phyloP scores from a whole-genome alignment of 176 grass and related monocot genomes.

The Oryza glaberrima region DNA sequence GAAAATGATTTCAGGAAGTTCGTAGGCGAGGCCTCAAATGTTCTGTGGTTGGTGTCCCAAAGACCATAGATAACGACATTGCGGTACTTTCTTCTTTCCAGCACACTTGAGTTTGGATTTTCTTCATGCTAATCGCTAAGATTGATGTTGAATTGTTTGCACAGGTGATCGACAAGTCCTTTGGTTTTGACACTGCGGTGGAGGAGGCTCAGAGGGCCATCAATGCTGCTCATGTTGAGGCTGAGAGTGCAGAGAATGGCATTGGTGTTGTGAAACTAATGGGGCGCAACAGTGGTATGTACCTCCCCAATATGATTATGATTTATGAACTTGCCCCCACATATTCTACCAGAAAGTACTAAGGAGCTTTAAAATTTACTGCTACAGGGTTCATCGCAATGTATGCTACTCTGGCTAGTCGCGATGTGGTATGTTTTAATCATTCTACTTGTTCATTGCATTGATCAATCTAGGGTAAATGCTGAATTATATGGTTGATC shows the following conservation, averaged over 20 bases:
- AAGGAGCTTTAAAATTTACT: slow-evolving; percentile 26
- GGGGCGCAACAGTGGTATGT: slow-evolving; percentile 93
- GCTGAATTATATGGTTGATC: slow-evolving; percentile 3
- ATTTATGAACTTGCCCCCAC: background rate
- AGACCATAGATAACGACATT: slow-evolving; percentile 99
- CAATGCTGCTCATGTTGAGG: slow-evolving; percentile 91
- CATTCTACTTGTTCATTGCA: background rate
- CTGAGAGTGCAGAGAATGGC: slow-evolving; percentile 92
- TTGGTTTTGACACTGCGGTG: slow-evolving; percentile 96
- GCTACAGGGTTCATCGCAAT: slow-evolving; percentile 89
- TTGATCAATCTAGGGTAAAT: background rate
- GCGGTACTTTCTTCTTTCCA: slow-evolving; percentile 60
- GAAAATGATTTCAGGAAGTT: slow-evolving; percentile 78
- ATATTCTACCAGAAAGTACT: slow-evolving; percentile 25
- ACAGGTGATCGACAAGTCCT: slow-evolving; percentile 98
- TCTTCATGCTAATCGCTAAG: slow-evolving; percentile 16
- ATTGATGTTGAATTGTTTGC: slow-evolving; percentile 17
- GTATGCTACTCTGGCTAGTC: slow-evolving; percentile 96
- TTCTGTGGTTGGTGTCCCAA: slow-evolving; percentile 83
- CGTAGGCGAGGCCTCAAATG: slow-evolving; percentile 76
- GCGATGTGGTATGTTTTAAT: slow-evolving; percentile 78
- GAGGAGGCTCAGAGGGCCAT: slow-evolving; percentile 97
- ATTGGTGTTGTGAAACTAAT: slow-evolving; percentile 96
- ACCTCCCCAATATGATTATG: background rate
- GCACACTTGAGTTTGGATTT: background rate